Percentiles rank a stretch among this genome's conserved stretches.
These are phyloP conservation scores for Cladosporium austrohemisphaericum DNA, from an alignment of 2,329 filamentous ascomycete species.

Conservation along the genomic window DNA sequence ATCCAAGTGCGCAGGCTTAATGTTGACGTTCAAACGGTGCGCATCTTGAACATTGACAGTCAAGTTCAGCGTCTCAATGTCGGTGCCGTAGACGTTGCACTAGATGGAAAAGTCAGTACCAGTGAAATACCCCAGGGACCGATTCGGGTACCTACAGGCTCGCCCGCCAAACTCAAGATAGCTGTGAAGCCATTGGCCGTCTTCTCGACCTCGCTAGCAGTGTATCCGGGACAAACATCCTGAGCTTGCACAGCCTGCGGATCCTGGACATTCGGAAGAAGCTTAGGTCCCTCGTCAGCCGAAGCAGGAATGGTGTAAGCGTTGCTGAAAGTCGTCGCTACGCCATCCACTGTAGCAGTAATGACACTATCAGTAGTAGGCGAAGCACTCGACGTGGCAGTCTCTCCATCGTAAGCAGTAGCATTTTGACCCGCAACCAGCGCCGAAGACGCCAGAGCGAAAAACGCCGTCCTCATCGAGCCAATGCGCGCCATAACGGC, in stretches of 20 bases:
- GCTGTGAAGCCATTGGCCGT: conserved; percentile 50
- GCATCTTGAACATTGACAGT: conserved; percentile 50
- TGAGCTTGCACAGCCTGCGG: conserved; percentile 62
- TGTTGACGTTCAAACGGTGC: conserved; percentile 68
- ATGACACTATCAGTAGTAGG: conserved; percentile 8
- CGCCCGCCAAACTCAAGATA: conserved; percentile 50
- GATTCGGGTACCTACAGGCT: conserved; percentile 55
- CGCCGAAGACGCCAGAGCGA: conserved; percentile 11
- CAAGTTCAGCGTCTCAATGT: conserved; percentile 64
- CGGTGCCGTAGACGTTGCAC: conserved; percentile 41
- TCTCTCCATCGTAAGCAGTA: background rate
- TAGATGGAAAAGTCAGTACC: conserved; percentile 16
- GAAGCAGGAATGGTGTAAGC: conserved; percentile 33
- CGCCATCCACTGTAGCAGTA: conserved; percentile 10
- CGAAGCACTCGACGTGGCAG: background rate
- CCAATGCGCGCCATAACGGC: conserved; percentile 10
- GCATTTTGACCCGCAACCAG: conserved; percentile 9
- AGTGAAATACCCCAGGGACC: conserved; percentile 25
- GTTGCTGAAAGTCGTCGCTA: conserved; percentile 11
- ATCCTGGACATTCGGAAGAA: conserved; percentile 61
- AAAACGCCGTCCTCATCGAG: conserved; percentile 9
- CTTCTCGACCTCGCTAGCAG: conserved; percentile 47
- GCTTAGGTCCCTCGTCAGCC: conserved; percentile 34
- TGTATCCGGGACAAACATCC: conserved; percentile 56
- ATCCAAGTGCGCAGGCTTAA: conserved; percentile 61